These are phyloP conservation scores for Xylaria cubensis DNA, from an alignment of 495 filamentous ascomycete genomes.

Conservation along the genomic window DNA sequence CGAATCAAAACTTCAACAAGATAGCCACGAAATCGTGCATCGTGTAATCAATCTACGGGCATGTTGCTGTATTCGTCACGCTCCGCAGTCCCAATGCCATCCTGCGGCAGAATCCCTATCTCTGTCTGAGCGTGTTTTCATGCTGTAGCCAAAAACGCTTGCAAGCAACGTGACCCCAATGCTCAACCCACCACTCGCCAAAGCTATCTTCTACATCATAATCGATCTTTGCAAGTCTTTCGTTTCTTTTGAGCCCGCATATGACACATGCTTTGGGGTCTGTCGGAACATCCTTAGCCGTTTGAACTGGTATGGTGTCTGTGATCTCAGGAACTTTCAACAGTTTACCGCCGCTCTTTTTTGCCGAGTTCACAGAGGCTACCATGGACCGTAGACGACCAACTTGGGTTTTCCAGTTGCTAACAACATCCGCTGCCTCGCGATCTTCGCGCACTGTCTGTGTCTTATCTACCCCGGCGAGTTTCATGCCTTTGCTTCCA, in stretches of 20 bases:
- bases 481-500: conserved; percentile 86
- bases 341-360: conserved; percentile 31
- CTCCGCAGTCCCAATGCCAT: neutral
- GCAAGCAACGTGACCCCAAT: conserved; percentile 85
- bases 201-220: conserved; percentile 83
- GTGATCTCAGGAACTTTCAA: conserved; percentile 72
- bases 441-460: conserved; percentile 85
- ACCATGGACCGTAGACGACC: conserved; percentile 68
- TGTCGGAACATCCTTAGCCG: conserved; percentile 68
- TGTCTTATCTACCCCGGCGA: conserved; percentile 77
- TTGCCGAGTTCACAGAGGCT: conserved; percentile 54
- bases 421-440: conserved; percentile 79
- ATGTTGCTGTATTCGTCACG: conserved; percentile 6
- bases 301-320: conserved; percentile 65
- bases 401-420: conserved; percentile 71
- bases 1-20: conserved; percentile 2
- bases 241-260: conserved; percentile 86
- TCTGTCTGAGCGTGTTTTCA: conserved; percentile 66
- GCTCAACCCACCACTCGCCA: conserved; percentile 94
- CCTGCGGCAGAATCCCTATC: conserved; percentile 50
- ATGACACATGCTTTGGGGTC: conserved; percentile 82
- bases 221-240: conserved; percentile 78
- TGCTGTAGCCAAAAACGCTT: conserved; percentile 84
- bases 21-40: conserved; percentile 3
- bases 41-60: neutral